Conservation (phyloP, 345 rosid genomes). For the Trapa incisa region DNA sequence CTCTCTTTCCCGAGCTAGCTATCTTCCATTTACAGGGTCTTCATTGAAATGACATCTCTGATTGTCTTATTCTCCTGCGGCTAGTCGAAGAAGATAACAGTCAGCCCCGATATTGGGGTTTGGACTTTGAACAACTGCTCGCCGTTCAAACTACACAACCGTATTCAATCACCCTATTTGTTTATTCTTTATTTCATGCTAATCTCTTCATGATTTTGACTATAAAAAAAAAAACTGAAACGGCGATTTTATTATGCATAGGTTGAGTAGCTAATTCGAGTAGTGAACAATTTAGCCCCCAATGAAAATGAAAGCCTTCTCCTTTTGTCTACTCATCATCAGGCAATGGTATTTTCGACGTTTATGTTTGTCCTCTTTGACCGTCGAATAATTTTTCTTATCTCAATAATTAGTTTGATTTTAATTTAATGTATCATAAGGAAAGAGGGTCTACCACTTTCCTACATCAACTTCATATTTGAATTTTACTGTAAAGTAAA, state of each 20-base stretch:
- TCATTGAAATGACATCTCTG: neutral
- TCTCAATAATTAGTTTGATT: too few relatives aligned
- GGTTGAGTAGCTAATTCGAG: neutral
- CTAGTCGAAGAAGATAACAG: neutral
- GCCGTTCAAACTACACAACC: constrained; percentile 37
- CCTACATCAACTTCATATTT: too few relatives aligned
- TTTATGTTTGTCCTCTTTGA: constrained; percentile 20
- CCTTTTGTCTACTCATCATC: constrained; percentile 24
- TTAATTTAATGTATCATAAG: too few relatives aligned
- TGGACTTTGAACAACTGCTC: constrained; percentile 52
- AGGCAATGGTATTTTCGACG: constrained; percentile 23
- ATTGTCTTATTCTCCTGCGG: neutral
- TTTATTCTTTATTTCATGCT: neutral
- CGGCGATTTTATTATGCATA: neutral
- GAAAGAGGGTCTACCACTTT: too few relatives aligned
- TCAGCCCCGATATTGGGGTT: constrained; percentile 40
- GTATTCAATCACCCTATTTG: neutral
- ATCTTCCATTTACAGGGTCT: neutral
- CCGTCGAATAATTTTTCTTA: neutral
- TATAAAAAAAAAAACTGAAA: too few relatives aligned
- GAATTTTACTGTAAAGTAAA: too few relatives aligned
- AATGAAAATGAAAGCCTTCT: constrained; percentile 22
- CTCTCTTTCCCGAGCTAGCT: neutral
- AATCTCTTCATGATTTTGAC: too few relatives aligned
- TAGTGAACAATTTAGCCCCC: too few relatives aligned